Evolutionary conservation across 1,139 yeast genomes (phyloP), one percentile per base, ranked within the genome.

Genomic region (Saccharomyces uvarum): DNA sequence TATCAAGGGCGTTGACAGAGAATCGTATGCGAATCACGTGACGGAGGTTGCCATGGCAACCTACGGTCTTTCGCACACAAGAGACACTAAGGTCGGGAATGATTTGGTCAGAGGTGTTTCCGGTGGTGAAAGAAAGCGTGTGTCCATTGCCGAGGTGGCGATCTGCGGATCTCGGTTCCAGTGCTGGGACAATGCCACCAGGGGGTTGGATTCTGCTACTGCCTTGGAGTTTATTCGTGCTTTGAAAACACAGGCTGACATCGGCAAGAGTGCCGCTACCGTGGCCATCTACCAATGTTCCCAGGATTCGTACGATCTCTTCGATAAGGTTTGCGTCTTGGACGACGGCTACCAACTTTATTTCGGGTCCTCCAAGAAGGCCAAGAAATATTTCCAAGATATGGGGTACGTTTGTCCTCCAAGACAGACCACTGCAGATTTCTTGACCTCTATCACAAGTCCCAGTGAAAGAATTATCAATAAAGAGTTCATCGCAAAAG

Each of bases 351-450:
- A 84, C 63, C 95, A 88, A 70, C 83, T 88, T 54, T 88, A 69
- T 71, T 87, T 76, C 65, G 96, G 96, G 57, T 78, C 80, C 47
- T 77, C 82, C 13, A 69, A 70, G 14, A 68, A 73, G 31, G 95
- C 93, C 4, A 83, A 79, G 62, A 73, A 74, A 46, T 86, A 75
- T 70, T 86, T 86, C 68, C 66, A 72, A 54, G 76, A 76, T 42
- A 82, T 86, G 87, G 95, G 95, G 42, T 86, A 81, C 69, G 77
- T 76, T 13, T 86, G 89, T 65, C 86, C 88, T 42, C 76, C 78
- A 47, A 82, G 96, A 70, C 90, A 86, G 73, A 85, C 95, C 8
- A 84, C 93, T 56, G 88, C 91, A 14, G 96, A 88, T 69, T 88
- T 80, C 70, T 74, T 88, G 64, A 88, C 96, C 1, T 82, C 95